Evolutionary conservation across 2,329 filamentous ascomycete genomes (phyloP).

Genomic region (Epichloe hybrida): DNA sequence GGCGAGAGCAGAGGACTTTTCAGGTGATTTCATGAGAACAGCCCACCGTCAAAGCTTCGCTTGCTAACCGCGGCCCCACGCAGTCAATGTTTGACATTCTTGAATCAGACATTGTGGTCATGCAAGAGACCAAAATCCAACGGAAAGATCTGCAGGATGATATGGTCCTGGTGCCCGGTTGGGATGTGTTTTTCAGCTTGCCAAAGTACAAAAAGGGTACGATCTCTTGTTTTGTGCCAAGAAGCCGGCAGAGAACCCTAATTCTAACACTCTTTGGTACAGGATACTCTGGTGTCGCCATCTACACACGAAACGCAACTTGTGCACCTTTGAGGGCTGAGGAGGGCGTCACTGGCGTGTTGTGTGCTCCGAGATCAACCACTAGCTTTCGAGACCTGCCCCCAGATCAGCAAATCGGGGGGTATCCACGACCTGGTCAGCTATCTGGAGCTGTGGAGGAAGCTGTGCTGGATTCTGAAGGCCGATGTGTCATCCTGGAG

Average conservation of each 20-base stretch:
- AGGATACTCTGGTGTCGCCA: slow-evolving; percentile 93
- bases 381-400: slow-evolving; percentile 64
- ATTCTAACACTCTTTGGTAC: not conserved
- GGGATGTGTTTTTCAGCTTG: slow-evolving; percentile 93
- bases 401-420: slow-evolving; percentile 64
- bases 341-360: slow-evolving; percentile 78
- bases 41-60: not conserved
- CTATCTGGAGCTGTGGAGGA: slow-evolving; percentile 53
- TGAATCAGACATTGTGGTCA: slow-evolving; percentile 82
- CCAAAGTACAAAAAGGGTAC: slow-evolving; percentile 86
- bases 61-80: not conserved
- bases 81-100: slow-evolving; percentile 89
- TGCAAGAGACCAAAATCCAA: slow-evolving; percentile 96
- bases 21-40: slow-evolving; percentile 32
- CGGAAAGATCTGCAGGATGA: slow-evolving; percentile 84
- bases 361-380: slow-evolving; percentile 59
- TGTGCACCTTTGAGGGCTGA: slow-evolving; percentile 84
- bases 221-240: not conserved
- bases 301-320: slow-evolving; percentile 79
- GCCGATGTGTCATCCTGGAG: slow-evolving; percentile 79
- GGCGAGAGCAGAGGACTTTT: slow-evolving; percentile 58
- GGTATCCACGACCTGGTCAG: slow-evolving; percentile 69
- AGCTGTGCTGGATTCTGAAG: slow-evolving; percentile 70
- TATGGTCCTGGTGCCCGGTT: slow-evolving; percentile 88
- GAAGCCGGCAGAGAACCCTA: not conserved